Conservation (phyloP, 495 filamentous ascomycete genomes). For the Neurospora sp. region DNA sequence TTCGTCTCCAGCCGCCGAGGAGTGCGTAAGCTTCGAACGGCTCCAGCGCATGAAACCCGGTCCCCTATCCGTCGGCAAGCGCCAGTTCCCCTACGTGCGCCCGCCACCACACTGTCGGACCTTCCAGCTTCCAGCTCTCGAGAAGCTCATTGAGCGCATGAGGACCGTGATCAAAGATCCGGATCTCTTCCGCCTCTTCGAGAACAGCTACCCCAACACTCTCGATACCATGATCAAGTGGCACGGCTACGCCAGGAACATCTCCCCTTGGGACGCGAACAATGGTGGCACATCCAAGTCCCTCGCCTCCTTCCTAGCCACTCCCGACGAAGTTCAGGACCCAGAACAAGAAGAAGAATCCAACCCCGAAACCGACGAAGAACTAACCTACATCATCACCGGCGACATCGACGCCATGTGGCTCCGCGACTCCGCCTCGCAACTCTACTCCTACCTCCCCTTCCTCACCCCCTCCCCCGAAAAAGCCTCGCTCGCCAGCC, state of each 20-base stretch:
- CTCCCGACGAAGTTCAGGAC: conserved; percentile 1
- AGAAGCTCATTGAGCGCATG: conserved; percentile 37
- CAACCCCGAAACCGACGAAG: conserved; percentile 40
- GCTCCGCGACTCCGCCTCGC: conserved; percentile 53
- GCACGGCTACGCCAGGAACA: conserved; percentile 40
- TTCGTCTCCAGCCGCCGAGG: background rate
- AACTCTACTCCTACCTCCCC: conserved; percentile 50
- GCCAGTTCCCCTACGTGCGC: conserved; percentile 44
- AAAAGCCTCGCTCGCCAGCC: conserved; percentile 44
- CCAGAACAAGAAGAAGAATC: conserved; percentile 13
- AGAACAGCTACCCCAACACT: conserved; percentile 52
- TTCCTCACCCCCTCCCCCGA: conserved; percentile 42
- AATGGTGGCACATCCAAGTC: background rate
- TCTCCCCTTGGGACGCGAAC: background rate
- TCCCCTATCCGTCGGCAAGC: conserved; percentile 29
- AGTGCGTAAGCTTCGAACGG: conserved; percentile 12
- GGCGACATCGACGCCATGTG: conserved; percentile 60
- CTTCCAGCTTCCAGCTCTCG: conserved; percentile 44
- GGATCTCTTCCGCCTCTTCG: conserved; percentile 51
- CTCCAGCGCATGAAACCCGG: conserved; percentile 18
- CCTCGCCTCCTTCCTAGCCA: background rate
- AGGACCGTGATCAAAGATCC: conserved; percentile 42
- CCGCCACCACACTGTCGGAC: conserved; percentile 47
- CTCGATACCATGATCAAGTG: conserved; percentile 53
- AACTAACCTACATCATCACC: conserved; percentile 55